Conservation (phyloP, 2,329 filamentous ascomycete genomes). For the Aureobasidium sp. region DNA sequence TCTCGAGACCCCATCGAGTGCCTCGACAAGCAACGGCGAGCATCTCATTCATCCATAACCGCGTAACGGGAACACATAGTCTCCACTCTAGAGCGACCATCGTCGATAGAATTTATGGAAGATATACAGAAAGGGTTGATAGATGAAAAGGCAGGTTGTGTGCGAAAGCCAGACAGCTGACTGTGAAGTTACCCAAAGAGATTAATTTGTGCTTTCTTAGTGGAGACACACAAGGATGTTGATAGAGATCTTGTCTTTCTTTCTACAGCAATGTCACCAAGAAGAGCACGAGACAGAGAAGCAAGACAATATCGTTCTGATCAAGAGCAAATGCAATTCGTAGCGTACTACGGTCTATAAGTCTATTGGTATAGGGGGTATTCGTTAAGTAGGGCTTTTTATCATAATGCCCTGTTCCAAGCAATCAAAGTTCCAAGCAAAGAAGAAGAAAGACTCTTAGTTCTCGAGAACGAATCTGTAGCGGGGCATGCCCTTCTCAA, state of each 20-base stretch:
- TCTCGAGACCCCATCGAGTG: too few relatives aligned
- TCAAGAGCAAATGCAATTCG: constrained; percentile 4
- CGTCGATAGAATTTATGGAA: not conserved
- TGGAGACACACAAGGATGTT: too few relatives aligned
- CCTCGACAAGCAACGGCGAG: not conserved
- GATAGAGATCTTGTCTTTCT: too few relatives aligned
- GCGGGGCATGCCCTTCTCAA: constrained; percentile 46
- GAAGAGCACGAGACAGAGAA: not conserved
- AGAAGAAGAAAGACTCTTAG: constrained; percentile 15
- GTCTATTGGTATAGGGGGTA: constrained; percentile 3
- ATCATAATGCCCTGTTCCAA: constrained; percentile 3
- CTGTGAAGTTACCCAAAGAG: not conserved
- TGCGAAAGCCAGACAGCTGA: too few relatives aligned
- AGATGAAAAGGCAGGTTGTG: not conserved
- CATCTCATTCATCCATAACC: not conserved
- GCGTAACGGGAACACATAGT: not conserved
- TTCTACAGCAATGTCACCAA: too few relatives aligned
- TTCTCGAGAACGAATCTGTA: constrained; percentile 35
- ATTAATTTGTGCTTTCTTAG: too few relatives aligned
- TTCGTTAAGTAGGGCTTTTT: constrained; percentile 6
- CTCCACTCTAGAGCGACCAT: not conserved
- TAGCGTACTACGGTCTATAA: constrained; percentile 7
- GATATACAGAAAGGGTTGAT: not conserved
- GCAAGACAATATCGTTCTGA: not conserved
- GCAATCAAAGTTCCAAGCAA: not conserved